Evolutionary conservation across 2,329 filamentous ascomycete genomes (phyloP).

Genomic region (Curvularia lunata): DNA sequence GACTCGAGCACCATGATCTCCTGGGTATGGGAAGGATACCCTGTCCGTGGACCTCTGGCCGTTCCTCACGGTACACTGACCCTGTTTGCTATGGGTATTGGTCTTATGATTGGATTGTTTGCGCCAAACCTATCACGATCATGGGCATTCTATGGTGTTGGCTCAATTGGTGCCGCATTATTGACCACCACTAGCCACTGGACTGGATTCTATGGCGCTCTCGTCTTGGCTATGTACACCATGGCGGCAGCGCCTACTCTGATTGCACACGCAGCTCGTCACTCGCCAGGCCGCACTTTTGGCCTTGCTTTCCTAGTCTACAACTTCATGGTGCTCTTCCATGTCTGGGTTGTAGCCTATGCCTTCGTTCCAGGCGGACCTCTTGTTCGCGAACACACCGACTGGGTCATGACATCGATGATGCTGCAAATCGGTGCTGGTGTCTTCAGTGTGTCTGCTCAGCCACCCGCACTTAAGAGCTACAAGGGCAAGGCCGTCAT

Average conservation of each 20-base stretch:
- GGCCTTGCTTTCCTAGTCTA: conserved; percentile 89
- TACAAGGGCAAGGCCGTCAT: conserved; percentile 55
- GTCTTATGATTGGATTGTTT: conserved; percentile 77
- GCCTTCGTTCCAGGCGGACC: conserved; percentile 96
- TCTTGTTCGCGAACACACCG: conserved; percentile 89
- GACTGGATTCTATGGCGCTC: conserved; percentile 85
- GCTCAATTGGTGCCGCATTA: conserved; percentile 78
- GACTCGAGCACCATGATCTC: conserved; percentile 99
- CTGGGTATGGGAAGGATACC: conserved; percentile 98
- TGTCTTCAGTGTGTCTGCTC: conserved; percentile 70
- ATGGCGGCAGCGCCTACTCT: conserved; percentile 80
- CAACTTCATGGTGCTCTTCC: conserved; percentile 94
- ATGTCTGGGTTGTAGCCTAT: conserved; percentile 98
- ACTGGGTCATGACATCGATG: conserved; percentile 89
- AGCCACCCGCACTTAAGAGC: conserved; percentile 55
- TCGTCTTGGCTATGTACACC: conserved; percentile 77
- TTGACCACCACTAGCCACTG: conserved; percentile 81
- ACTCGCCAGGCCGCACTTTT: conserved; percentile 79
- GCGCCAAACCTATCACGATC: conserved; percentile 73
- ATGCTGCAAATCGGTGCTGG: conserved; percentile 87
- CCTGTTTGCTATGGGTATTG: conserved; percentile 83
- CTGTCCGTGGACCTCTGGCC: conserved; percentile 83
- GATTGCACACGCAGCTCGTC: conserved; percentile 76
- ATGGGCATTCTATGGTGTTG: conserved; percentile 80
- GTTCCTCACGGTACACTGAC: conserved; percentile 91